Evolutionary conservation across 306 rosid species (phyloP).

Genomic region (Pterocarpus macrocarpus): DNA sequence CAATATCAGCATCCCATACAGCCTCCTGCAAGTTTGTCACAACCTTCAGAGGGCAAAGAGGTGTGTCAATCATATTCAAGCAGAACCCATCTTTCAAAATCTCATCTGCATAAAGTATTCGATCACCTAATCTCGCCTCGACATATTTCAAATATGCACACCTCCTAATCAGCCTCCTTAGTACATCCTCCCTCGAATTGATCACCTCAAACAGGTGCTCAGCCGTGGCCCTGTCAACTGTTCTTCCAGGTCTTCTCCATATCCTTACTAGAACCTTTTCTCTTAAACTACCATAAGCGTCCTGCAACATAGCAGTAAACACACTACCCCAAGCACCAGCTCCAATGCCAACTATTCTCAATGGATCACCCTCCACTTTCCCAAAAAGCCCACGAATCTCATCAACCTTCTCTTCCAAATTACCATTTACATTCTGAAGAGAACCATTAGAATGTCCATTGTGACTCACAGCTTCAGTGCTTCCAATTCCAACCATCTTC

Average conservation of each 20-base stretch:
- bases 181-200: constrained; percentile 73
- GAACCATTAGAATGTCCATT: no score
- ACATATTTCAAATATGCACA: constrained; percentile 76
- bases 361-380: constrained; percentile 67
- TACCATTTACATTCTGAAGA: constrained; percentile 35
- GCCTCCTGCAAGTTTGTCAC: no score
- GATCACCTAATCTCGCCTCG: constrained; percentile 71
- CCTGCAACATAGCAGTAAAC: constrained; percentile 69
- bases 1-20: constrained; percentile 58
- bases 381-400: constrained; percentile 63
- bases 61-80: no score
- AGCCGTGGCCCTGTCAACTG: constrained; percentile 68
- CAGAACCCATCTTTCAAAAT: constrained; percentile 53
- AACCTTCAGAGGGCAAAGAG: no score
- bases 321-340: constrained; percentile 65
- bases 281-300: constrained; percentile 65
- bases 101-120: constrained; percentile 69
- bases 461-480: no score
- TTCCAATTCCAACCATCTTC: no score
- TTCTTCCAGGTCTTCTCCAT: constrained; percentile 71
- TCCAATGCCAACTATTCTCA: constrained; percentile 60
- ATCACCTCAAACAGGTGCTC: constrained; percentile 75
- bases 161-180: constrained; percentile 72
- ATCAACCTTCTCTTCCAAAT: constrained; percentile 69
- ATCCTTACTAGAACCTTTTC: constrained; percentile 65